Evolutionary conservation across 2,329 filamentous ascomycete genomes (phyloP).

Genomic region (Escovopsis sp.): DNA sequence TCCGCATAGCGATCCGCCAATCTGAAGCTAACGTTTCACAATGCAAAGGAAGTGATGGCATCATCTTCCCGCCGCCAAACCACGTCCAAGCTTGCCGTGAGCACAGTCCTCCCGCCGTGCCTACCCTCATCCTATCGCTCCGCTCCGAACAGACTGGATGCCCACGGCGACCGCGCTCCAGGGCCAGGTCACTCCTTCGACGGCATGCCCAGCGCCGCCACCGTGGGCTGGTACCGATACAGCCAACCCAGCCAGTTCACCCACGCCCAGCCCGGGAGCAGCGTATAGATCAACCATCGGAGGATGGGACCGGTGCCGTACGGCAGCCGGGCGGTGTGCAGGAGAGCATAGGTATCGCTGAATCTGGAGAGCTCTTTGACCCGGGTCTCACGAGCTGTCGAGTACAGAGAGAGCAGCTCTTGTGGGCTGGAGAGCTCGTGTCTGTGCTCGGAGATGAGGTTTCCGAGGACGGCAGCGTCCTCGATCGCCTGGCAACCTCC

Average conservation of each 20-base stretch:
- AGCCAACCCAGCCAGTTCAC: conserved; percentile 8
- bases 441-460: conserved; percentile 6
- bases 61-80: neutral
- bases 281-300: conserved; percentile 7
- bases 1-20: too few species aligned
- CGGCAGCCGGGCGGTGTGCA: conserved; percentile 8
- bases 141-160: too few species aligned
- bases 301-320: conserved; percentile 6
- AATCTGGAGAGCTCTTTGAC: conserved; percentile 8
- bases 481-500: conserved; percentile 8
- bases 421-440: conserved; percentile 2
- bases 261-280: conserved; percentile 7
- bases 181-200: neutral
- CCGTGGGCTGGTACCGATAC: conserved; percentile 8
- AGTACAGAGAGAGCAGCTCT: conserved; percentile 5
- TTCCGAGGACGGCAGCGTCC: conserved; percentile 8
- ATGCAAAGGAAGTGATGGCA: neutral
- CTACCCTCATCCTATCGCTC: too few species aligned
- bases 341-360: conserved; percentile 6
- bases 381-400: conserved; percentile 5
- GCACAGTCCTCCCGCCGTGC: too few species aligned
- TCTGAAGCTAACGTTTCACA: too few species aligned
- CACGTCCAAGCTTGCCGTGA: too few species aligned
- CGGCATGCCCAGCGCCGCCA: neutral
- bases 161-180: too few species aligned